These are phyloP conservation scores for Penicillium antarcticum DNA, from an alignment of 495 filamentous ascomycete genomes.

Conservation along the genomic window DNA sequence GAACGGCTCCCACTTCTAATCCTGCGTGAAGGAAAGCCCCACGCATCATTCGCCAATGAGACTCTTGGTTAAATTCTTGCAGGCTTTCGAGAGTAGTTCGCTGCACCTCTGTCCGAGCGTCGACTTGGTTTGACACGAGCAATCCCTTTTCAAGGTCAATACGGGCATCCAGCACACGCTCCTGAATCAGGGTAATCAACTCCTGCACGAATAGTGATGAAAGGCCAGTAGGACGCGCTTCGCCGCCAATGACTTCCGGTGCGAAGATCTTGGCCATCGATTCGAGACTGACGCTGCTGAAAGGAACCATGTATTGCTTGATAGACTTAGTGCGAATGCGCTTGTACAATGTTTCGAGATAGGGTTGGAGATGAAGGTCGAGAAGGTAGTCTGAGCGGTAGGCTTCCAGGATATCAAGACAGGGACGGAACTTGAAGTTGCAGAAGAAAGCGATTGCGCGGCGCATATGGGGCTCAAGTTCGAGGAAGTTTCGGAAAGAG, in stretches of 20 bases:
- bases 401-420: slow-evolving; percentile 74
- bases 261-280: slow-evolving; percentile 66
- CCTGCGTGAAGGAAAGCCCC: slow-evolving; percentile 72
- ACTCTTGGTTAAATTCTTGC: slow-evolving; percentile 66
- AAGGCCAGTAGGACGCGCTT: slow-evolving; percentile 39
- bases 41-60: slow-evolving; percentile 69
- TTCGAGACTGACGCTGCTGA: slow-evolving; percentile 68
- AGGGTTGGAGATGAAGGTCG: slow-evolving; percentile 80
- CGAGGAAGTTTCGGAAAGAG: slow-evolving; percentile 80
- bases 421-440: slow-evolving; percentile 79
- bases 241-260: slow-evolving; percentile 30
- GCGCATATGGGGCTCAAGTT: slow-evolving; percentile 91
- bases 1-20: slow-evolving; percentile 58
- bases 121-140: slow-evolving; percentile 63
- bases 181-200: slow-evolving; percentile 71
- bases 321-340: slow-evolving; percentile 85
- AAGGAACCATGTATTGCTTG: slow-evolving; percentile 82
- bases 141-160: slow-evolving; percentile 81
- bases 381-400: slow-evolving; percentile 84
- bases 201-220: slow-evolving; percentile 68
- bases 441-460: slow-evolving; percentile 86
- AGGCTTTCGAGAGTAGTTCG: slow-evolving; percentile 61
- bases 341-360: slow-evolving; percentile 65
- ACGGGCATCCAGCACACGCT: slow-evolving; percentile 67
- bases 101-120: slow-evolving; percentile 67